Evolutionary conservation across 2,329 filamentous ascomycete species (phyloP).

Genomic region (Trichoderma sp.): DNA sequence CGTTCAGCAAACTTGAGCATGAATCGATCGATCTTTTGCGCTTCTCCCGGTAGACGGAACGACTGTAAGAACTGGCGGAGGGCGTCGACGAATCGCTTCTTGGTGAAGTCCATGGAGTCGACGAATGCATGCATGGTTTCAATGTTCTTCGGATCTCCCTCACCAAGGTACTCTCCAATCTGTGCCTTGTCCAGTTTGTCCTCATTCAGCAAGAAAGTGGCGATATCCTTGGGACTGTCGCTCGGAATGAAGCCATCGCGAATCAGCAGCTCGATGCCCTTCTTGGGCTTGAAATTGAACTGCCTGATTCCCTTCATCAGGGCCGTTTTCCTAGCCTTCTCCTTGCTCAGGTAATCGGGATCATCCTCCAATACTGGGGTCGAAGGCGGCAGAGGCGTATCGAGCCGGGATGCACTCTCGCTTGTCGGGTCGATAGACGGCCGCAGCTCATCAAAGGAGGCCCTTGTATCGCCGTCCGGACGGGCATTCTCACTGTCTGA

Average conservation of each 20-base stretch:
- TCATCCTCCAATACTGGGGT: constrained; percentile 82
- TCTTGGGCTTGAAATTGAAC: constrained; percentile 98
- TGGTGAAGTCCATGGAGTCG: constrained; percentile 89
- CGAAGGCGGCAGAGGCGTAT: constrained; percentile 60
- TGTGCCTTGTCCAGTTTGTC: constrained; percentile 88
- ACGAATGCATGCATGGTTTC: constrained; percentile 99
- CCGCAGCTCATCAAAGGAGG: constrained; percentile 53
- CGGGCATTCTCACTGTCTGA: constrained; percentile 53
- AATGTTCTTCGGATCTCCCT: constrained; percentile 90
- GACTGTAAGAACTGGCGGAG: constrained; percentile 89
- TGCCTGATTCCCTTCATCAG: constrained; percentile 83
- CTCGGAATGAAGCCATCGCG: constrained; percentile 85
- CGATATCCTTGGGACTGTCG: constrained; percentile 78
- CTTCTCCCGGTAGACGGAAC: constrained; percentile 92
- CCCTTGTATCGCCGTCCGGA: constrained; percentile 42
- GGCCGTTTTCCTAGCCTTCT: constrained; percentile 91
- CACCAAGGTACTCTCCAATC: constrained; percentile 91
- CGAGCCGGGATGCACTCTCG: constrained; percentile 63
- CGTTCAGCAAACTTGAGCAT: constrained; percentile 99
- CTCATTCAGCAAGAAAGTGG: constrained; percentile 76
- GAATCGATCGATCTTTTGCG: constrained; percentile 98
- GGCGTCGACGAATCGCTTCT: constrained; percentile 89
- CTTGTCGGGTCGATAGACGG: constrained; percentile 69
- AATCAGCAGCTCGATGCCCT: constrained; percentile 81
- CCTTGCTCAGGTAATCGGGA: constrained; percentile 88